Evolutionary conservation across 768 basidiomycete genomes (phyloP).

Genomic region (Lactifluus piperatus): DNA sequence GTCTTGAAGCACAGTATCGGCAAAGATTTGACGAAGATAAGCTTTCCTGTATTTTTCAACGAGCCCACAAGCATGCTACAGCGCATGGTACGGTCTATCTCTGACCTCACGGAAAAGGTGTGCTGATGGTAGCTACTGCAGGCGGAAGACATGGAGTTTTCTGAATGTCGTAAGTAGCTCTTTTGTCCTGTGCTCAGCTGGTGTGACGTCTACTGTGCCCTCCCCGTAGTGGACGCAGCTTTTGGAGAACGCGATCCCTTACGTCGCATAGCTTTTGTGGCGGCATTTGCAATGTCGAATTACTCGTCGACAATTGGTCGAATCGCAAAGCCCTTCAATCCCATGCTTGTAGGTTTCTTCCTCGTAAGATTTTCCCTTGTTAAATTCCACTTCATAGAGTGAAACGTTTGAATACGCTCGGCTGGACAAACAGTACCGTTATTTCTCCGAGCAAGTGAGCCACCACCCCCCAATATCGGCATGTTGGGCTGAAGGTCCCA

Average conservation of each 20-base stretch:
- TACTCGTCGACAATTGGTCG: conserved; percentile 94
- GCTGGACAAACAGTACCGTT: conserved; percentile 82
- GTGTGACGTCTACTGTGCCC: background rate
- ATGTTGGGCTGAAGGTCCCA: conserved; percentile 86
- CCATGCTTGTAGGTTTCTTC: conserved; percentile 63
- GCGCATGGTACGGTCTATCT: conserved; percentile 53
- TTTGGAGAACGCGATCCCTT: conserved; percentile 66
- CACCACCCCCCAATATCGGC: conserved; percentile 97
- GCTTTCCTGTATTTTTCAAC: conserved; percentile 90
- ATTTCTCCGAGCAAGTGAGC: conserved; percentile 93
- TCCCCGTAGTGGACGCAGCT: conserved; percentile 68
- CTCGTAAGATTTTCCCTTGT: background rate
- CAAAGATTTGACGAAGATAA: conserved; percentile 94
- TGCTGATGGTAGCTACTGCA: conserved; percentile 18
- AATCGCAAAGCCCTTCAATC: conserved; percentile 96
- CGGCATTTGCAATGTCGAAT: conserved; percentile 96
- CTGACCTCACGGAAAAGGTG: background rate
- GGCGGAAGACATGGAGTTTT: conserved; percentile 98
- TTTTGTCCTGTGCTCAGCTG: background rate
- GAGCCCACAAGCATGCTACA: conserved; percentile 96
- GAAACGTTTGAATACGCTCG: conserved; percentile 95
- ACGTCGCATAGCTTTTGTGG: conserved; percentile 83
- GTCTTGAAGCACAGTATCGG: conserved; percentile 94
- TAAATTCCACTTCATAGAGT: conserved; percentile 36
- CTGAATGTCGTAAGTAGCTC: conserved; percentile 66